These are phyloP conservation scores for Rutidosis leptorrhynchoides DNA, from an alignment of 129 eudicot species.

Conservation along the genomic window DNA sequence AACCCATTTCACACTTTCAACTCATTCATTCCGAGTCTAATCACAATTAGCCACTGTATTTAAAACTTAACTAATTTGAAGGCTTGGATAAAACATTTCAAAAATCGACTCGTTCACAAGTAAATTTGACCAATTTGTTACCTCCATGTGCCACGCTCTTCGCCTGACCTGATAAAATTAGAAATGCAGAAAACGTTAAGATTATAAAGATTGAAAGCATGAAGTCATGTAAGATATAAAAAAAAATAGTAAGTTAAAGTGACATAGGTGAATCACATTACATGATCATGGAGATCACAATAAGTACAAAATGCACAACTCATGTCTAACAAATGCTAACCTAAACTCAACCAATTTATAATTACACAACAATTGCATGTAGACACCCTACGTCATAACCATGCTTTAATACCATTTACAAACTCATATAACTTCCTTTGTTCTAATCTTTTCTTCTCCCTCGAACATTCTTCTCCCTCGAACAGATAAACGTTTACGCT, in stretches of 20 bases:
- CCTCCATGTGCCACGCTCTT: background rate
- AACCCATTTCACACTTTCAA: background rate
- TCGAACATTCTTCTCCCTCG: slow-evolving; percentile 7
- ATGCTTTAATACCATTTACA: slow-evolving; percentile 17
- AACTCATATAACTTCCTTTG: slow-evolving; percentile 20
- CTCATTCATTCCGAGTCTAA: background rate
- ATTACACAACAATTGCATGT: slow-evolving; percentile 28
- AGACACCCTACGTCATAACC: slow-evolving; percentile 29
- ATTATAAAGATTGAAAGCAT: slow-evolving; percentile 12
- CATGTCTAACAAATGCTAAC: slow-evolving; percentile 48
- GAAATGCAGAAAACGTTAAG: slow-evolving; percentile 5
- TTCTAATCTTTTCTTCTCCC: slow-evolving; percentile 14
- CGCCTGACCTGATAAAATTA: background rate
- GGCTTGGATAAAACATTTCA: background rate
- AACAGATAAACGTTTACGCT: background rate
- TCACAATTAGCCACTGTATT: background rate
- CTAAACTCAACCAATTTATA: slow-evolving; percentile 42
- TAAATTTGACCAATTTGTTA: background rate
- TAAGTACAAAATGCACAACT: slow-evolving; percentile 26
- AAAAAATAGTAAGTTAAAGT: slow-evolving; percentile 20
- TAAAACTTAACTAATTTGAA: background rate
- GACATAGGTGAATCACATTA: slow-evolving; percentile 30
- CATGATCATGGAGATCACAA: slow-evolving; percentile 18
- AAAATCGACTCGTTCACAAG: background rate
- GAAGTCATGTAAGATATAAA: slow-evolving; percentile 26